Evolutionary conservation across 1,139 yeast genomes (phyloP).

Genomic region (Pneumocystis oryctolagi): DNA sequence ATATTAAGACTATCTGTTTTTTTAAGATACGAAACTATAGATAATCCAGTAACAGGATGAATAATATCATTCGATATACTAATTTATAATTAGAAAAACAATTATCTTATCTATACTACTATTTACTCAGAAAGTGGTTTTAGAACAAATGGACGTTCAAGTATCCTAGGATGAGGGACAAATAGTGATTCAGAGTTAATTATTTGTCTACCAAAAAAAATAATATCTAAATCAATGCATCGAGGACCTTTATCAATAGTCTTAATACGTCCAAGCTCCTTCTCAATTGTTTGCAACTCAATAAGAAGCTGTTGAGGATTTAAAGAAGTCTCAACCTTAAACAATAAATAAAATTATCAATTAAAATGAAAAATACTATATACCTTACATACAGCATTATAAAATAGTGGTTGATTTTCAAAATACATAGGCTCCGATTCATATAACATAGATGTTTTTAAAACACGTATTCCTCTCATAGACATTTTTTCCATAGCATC

Average conservation of each 20-base stretch:
- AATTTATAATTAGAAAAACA: neutral
- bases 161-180: slow-evolving; percentile 77
- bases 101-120: neutral
- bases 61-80: slow-evolving; percentile 13
- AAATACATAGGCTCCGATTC: slow-evolving; percentile 88
- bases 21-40: slow-evolving; percentile 26
- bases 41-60: slow-evolving; percentile 15
- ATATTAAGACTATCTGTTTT: slow-evolving; percentile 44
- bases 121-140: slow-evolving; percentile 62
- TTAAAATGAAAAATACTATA: neutral
- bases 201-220: slow-evolving; percentile 50
- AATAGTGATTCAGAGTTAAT: slow-evolving; percentile 34
- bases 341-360: neutral
- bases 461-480: slow-evolving; percentile 32
- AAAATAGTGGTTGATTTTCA: slow-evolving; percentile 62
- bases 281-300: slow-evolving; percentile 58
- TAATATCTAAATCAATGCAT: slow-evolving; percentile 72
- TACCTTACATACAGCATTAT: slow-evolving; percentile 56
- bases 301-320: slow-evolving; percentile 50
- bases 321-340: slow-evolving; percentile 36
- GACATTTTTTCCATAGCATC: slow-evolving; percentile 42
- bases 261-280: slow-evolving; percentile 56
- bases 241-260: slow-evolving; percentile 82
- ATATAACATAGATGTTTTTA: slow-evolving; percentile 60
- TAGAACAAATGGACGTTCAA: slow-evolving; percentile 78